Percentiles rank a stretch among this genome's conserved stretches.
phyloP scores from a whole-genome alignment of 768 basidiomycete genomes.

The Mrakia hoshinonis region DNA sequence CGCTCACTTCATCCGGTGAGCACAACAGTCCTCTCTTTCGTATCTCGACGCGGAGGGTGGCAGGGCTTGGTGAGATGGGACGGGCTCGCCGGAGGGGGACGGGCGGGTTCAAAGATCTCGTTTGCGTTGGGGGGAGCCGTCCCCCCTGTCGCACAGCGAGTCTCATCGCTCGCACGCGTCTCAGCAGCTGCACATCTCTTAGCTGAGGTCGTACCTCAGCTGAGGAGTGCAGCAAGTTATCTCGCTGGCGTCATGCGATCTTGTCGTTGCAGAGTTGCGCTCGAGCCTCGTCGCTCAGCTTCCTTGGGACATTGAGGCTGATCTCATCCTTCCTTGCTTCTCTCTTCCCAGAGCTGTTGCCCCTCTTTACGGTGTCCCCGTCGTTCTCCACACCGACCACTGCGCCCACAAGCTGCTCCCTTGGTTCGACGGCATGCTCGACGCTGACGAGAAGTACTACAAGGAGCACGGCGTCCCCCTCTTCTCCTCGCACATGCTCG shows the following conservation, averaged over 20 bases:
- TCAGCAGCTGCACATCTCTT: too few relatives aligned
- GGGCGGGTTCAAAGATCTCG: too few relatives aligned
- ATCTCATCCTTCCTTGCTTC: background rate
- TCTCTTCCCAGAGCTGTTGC: conserved; percentile 17
- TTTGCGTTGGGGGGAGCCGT: too few relatives aligned
- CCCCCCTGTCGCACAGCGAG: too few relatives aligned
- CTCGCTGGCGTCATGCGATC: too few relatives aligned
- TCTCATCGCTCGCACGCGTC: too few relatives aligned
- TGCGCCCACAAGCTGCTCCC: conserved; percentile 95
- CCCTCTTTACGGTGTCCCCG: conserved; percentile 48
- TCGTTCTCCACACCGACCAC: conserved; percentile 96
- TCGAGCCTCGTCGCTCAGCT: too few relatives aligned
- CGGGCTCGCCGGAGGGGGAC: too few relatives aligned
- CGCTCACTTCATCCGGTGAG: conserved; percentile 70
- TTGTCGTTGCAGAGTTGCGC: too few relatives aligned
- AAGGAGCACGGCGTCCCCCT: conserved; percentile 65
- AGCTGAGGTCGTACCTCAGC: too few relatives aligned
- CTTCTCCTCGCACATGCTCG: conserved; percentile 85
- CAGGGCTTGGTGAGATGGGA: background rate
- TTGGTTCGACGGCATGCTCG: conserved; percentile 99
- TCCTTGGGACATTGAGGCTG: background rate
- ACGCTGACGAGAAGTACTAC: conserved; percentile 86
- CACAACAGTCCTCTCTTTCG: background rate
- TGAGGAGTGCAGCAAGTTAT: too few relatives aligned
- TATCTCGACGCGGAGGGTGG: background rate